These are phyloP conservation scores for Croton laevigatus DNA, from an alignment of 441 rosid genomes.

Conservation along the genomic window DNA sequence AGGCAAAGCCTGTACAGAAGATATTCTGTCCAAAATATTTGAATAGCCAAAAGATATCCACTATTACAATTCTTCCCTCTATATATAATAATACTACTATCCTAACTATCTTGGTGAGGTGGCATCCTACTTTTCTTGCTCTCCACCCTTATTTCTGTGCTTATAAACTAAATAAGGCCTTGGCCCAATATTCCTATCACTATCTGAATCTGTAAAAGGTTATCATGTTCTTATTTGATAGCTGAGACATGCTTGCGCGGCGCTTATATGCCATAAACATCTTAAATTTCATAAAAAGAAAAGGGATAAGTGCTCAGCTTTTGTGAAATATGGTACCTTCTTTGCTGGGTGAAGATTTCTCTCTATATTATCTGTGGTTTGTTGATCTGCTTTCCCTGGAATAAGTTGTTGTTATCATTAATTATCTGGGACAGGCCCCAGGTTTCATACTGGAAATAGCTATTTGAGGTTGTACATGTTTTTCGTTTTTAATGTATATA, in stretches of 20 bases:
- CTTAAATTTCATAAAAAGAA: background rate
- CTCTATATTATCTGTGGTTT: background rate
- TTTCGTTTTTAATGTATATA: background rate
- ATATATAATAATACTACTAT: too few species aligned
- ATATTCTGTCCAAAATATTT: too few species aligned
- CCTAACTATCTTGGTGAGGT: too few species aligned
- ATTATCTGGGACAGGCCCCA: background rate
- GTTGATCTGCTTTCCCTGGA: background rate
- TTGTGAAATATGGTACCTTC: background rate
- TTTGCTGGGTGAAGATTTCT: slow-evolving; percentile 7
- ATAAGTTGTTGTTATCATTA: background rate
- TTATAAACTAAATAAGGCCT: too few species aligned
- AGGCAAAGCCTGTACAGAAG: too few species aligned
- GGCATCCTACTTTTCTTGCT: too few species aligned
- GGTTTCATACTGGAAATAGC: background rate
- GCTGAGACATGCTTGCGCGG: background rate
- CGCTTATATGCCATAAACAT: background rate
- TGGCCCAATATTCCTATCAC: too few species aligned
- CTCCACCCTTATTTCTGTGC: too few species aligned
- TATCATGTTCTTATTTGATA: background rate
- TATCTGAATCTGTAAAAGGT: background rate
- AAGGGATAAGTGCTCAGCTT: background rate
- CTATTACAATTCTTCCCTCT: too few species aligned
- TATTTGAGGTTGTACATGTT: background rate
- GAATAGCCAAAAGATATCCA: too few species aligned